Conservation (phyloP, 345 rosid genomes). For the Populus alba region DNA sequence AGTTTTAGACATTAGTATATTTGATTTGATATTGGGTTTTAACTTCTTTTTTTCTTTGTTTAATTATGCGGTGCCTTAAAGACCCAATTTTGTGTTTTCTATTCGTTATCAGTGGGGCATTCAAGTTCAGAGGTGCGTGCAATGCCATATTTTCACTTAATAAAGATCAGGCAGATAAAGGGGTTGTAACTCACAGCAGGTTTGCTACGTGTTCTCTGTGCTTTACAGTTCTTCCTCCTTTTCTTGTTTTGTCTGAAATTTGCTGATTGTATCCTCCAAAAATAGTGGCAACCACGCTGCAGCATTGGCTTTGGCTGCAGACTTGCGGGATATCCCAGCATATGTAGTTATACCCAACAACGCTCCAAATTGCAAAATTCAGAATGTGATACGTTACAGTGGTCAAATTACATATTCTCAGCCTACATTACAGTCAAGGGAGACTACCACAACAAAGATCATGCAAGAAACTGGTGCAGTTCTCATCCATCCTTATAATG, state of each 20-base stretch:
- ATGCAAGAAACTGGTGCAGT: conserved; percentile 73
- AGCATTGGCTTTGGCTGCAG: conserved; percentile 90
- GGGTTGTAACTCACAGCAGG: conserved; percentile 96
- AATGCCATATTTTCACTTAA: conserved; percentile 76
- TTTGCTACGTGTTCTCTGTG: conserved; percentile 14
- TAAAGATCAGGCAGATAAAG: conserved; percentile 64
- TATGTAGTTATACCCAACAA: conserved; percentile 73
- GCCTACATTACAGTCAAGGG: conserved; percentile 63
- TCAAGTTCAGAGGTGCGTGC: conserved; percentile 92
- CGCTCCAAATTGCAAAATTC: conserved; percentile 88
- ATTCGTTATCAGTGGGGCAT: conserved; percentile 63
- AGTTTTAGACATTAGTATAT: background rate
- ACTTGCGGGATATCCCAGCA: conserved; percentile 63
- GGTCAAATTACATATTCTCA: conserved; percentile 80
- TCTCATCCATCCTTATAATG: conserved; percentile 80
- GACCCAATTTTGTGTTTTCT: background rate
- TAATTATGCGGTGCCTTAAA: background rate
- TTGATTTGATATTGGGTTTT: background rate
- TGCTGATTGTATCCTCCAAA: conserved; percentile 20
- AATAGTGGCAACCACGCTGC: conserved; percentile 95
- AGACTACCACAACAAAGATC: conserved; percentile 53
- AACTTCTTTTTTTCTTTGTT: background rate
- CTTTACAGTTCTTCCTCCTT: background rate
- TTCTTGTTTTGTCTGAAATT: conserved; percentile 6
- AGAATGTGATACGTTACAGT: conserved; percentile 77